Conservation (phyloP, 352 stramenopile species). For the Pythium phragmitis region DNA sequence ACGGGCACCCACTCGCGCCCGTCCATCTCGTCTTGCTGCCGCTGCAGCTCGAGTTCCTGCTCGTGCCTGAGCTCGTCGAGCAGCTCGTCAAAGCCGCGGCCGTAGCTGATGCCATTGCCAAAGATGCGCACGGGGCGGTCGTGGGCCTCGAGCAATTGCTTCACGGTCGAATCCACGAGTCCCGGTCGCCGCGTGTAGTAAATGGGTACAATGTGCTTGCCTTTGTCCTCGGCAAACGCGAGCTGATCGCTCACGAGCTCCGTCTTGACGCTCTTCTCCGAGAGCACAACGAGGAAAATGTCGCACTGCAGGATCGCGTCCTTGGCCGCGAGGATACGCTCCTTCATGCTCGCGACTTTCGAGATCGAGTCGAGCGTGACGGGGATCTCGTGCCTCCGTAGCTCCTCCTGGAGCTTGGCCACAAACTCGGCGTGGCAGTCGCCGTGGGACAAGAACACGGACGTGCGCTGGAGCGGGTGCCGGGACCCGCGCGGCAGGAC, state of each 20-base stretch:
- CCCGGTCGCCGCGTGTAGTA: constrained; percentile 58
- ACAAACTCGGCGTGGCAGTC: constrained; percentile 77
- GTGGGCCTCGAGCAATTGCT: constrained; percentile 37
- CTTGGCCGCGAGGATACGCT: constrained; percentile 72
- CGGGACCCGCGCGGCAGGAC: constrained; percentile 15
- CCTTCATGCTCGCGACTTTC: constrained; percentile 73
- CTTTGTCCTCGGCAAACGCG: constrained; percentile 82
- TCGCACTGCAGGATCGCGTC: constrained; percentile 72
- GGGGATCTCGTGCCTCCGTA: constrained; percentile 38
- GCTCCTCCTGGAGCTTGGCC: constrained; percentile 45
- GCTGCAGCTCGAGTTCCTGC: background rate
- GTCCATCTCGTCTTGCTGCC: no score
- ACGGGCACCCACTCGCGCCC: constrained; percentile 5
- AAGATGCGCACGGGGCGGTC: constrained; percentile 44
- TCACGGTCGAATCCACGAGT: constrained; percentile 41
- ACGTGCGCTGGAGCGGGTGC: constrained; percentile 30
- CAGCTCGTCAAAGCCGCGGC: constrained; percentile 58
- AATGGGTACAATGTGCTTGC: constrained; percentile 71
- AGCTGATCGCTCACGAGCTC: constrained; percentile 83
- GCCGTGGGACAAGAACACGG: constrained; percentile 76
- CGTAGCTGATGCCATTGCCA: constrained; percentile 62
- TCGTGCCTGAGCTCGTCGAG: constrained; percentile 35
- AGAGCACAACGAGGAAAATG: constrained; percentile 74
- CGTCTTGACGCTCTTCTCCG: constrained; percentile 69
- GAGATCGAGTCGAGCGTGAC: constrained; percentile 68